Conservation (phyloP, 139 green algal genomes). For the Coccomyxa sp. region DNA sequence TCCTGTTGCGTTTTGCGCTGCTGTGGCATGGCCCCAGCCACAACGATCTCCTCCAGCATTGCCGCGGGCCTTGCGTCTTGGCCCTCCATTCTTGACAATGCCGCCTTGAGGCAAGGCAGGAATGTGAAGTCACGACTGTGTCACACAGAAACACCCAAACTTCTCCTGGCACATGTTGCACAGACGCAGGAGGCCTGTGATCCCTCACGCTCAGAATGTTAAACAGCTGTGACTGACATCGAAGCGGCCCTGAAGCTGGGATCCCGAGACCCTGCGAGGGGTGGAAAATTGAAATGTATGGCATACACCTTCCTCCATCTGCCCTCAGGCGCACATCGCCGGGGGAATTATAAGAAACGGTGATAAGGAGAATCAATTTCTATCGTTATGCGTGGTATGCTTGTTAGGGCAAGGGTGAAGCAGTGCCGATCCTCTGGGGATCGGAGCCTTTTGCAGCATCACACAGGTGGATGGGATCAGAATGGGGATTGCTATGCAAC, state of each 20-base stretch:
- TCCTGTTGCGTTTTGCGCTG: not conserved
- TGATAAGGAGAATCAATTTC: no score
- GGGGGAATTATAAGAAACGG: no score
- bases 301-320: no score
- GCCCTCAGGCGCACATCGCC: no score
- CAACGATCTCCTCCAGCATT: not conserved
- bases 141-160: not conserved
- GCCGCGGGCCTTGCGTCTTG: not conserved
- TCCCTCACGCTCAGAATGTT: not conserved
- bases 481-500: no score
- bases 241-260: not conserved
- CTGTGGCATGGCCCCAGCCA: not conserved
- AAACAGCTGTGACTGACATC: not conserved
- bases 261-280: no score
- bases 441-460: no score
- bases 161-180: not conserved
- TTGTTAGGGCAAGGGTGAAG: no score
- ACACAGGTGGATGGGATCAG: no score
- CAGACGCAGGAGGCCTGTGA: not conserved
- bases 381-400: no score
- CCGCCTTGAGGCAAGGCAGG: not conserved
- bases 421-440: no score
- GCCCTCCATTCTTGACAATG: not conserved
- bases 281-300: no score
- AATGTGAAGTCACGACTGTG: not conserved